Conservation (phyloP, 495 filamentous ascomycete genomes). For the Rhizodiscina lignyota region DNA sequence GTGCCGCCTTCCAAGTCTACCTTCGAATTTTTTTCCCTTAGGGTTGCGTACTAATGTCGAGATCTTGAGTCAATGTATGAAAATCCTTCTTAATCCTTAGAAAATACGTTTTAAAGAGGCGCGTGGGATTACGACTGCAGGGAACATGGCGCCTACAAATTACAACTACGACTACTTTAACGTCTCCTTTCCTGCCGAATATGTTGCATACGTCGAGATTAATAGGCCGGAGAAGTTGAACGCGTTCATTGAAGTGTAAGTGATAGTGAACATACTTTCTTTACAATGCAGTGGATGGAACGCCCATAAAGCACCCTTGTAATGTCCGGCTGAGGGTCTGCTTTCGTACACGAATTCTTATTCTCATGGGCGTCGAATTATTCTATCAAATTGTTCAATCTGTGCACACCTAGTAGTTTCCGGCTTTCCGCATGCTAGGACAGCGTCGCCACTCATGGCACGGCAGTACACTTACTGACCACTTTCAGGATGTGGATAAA, state of each 20-base stretch:
- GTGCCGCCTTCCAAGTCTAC: too few species aligned
- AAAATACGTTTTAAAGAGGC: too few species aligned
- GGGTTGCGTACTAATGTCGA: too few species aligned
- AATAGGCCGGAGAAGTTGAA: conserved; percentile 84
- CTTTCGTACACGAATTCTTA: background rate
- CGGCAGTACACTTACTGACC: background rate
- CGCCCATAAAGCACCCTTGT: background rate
- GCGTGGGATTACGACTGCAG: too few species aligned
- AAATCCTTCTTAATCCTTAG: too few species aligned
- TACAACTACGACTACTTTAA: conserved; percentile 49
- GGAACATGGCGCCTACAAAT: conserved; percentile 1
- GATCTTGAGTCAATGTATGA: too few species aligned
- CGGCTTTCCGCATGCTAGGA: background rate
- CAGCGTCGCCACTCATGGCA: background rate
- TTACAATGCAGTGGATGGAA: background rate
- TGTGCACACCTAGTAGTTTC: background rate
- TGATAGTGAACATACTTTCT: background rate
- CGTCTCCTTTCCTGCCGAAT: conserved; percentile 49
- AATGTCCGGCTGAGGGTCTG: too few species aligned
- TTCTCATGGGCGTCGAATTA: background rate
- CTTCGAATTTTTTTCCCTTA: too few species aligned
- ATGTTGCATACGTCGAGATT: conserved; percentile 86
- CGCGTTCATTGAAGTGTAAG: conserved; percentile 60
- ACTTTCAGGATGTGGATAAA: conserved; percentile 68
- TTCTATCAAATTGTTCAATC: background rate